Base-by-base conservation (phyloP, 306 rosid genomes). In the Spatholobus suberectus region DNA sequence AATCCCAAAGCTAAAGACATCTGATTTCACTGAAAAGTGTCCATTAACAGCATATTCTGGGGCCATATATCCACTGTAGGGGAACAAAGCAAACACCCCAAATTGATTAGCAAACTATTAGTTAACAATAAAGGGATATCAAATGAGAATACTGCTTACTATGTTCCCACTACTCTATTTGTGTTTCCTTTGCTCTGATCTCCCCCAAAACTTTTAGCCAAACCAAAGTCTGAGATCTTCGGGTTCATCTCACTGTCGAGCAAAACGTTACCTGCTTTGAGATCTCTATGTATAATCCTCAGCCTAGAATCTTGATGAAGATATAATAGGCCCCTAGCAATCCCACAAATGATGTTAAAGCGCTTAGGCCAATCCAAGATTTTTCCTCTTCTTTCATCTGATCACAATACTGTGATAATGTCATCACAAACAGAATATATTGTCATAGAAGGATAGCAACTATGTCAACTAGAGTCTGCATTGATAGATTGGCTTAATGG, bases 161-260 rank as follows among this genome's bases (percentile, higher is more conserved):
- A 78, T 26, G 88, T 87, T 49, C 91, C 89, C 20, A 86, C 84
- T 11, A 90, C 81, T 81, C 84, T 83, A 0, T 67, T 85, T 72
- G 93, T 89, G 14, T 87, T 85, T 65, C 84, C 88, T 74, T 85
- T 81, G 5, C 62, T 80, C 13, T 89, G 83, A 54, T 89, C 92
- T 5, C 87, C 86, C 4, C 83, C 82, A 73, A 85, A 85, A 68
- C 65, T 74, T 85, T 51, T 89, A 27, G 89, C 90, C 54, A 89
- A 54, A 24, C 92, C 90, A 75, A 89, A 89, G 46, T 89, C 89
- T n/a, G 87, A 89, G 5, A 89, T 89, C 41, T 89, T 89, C 0
- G 90, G 89, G 46, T 76, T 65, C 85, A 85, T 63, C 11, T 83
- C 74, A 5, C 35, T n/a, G 34, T 89, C 90, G 11, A 89, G 81